Evolutionary conservation across 2,329 filamentous ascomycete genomes (phyloP).

Genomic region (Dactylellina sp.): DNA sequence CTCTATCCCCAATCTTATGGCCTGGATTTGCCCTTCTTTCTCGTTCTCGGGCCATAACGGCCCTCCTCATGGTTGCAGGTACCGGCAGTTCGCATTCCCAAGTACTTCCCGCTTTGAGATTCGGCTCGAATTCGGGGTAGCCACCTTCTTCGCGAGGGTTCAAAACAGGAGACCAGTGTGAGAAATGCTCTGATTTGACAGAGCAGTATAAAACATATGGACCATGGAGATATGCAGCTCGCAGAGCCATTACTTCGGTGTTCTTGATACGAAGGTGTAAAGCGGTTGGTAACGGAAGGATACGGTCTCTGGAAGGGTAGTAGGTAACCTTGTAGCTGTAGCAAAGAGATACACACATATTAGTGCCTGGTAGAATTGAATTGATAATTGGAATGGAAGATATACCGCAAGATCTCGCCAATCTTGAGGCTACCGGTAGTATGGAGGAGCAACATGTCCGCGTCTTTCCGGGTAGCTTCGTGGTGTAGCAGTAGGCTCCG

Average conservation of each 20-base stretch:
- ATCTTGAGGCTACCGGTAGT: constrained; percentile 92
- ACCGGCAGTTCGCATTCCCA: constrained; percentile 85
- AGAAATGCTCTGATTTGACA: constrained; percentile 62
- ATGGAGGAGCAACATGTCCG: constrained; percentile 84
- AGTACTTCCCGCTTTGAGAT: constrained; percentile 90
- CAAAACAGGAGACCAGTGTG: constrained; percentile 63
- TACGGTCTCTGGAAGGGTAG: constrained; percentile 86
- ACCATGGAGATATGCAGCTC: constrained; percentile 95
- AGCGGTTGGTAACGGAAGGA: constrained; percentile 83
- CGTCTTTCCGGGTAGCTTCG: constrained; percentile 45
- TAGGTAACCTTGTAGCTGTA: constrained; percentile 84
- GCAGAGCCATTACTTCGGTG: constrained; percentile 86
- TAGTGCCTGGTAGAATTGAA: neutral
- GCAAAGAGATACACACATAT: constrained; percentile 3
- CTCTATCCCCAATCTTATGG: constrained; percentile 37
- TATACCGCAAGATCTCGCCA: constrained; percentile 88
- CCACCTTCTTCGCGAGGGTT: constrained; percentile 70
- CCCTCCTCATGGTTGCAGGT: constrained; percentile 78
- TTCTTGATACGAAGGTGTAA: constrained; percentile 92
- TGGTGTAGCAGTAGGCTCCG: constrained; percentile 44
- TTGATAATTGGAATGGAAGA: neutral
- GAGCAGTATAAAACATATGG: constrained; percentile 91
- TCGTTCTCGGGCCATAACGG: constrained; percentile 46
- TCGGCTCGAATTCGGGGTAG: constrained; percentile 88
- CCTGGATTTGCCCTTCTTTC: constrained; percentile 32